phyloP scores from a whole-genome alignment of 2,329 filamentous ascomycete species.

The Davidsoniella virescens region DNA sequence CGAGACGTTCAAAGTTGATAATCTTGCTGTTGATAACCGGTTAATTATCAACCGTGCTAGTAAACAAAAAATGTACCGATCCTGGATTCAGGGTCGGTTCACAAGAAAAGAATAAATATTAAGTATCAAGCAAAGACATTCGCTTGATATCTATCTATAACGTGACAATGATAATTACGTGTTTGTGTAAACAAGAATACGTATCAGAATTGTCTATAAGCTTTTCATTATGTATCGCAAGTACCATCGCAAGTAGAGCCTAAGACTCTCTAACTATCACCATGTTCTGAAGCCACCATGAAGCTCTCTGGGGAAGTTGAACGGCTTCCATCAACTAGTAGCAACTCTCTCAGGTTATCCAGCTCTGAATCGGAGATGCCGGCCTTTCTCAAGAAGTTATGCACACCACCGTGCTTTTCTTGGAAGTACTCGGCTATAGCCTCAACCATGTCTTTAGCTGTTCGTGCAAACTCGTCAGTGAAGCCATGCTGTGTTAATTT shows the following conservation, averaged over 20 bases:
- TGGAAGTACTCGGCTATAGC: conserved; percentile 41
- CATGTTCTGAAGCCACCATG: too few species aligned
- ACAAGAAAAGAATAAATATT: conserved; percentile 36
- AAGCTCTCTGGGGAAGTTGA: too few species aligned
- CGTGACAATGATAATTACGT: background rate
- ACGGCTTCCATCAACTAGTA: conserved; percentile 18
- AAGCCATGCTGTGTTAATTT: conserved; percentile 60
- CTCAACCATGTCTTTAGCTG: conserved; percentile 46
- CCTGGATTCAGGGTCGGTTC: conserved; percentile 82
- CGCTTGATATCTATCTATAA: too few species aligned
- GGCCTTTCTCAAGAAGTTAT: conserved; percentile 46
- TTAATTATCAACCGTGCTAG: conserved; percentile 83
- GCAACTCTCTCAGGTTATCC: conserved; percentile 23
- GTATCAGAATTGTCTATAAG: background rate
- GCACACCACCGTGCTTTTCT: conserved; percentile 47
- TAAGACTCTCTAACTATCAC: background rate
- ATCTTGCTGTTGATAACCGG: conserved; percentile 72
- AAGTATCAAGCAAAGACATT: background rate
- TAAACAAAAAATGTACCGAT: conserved; percentile 94
- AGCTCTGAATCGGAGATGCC: conserved; percentile 36
- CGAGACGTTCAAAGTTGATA: conserved; percentile 36
- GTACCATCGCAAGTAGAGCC: background rate
- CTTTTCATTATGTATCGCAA: background rate
- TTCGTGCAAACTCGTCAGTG: conserved; percentile 54
- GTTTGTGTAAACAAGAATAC: background rate